phyloP scores from a whole-genome alignment of 1,139 yeast genomes.

The Geotrichum fermentans region DNA sequence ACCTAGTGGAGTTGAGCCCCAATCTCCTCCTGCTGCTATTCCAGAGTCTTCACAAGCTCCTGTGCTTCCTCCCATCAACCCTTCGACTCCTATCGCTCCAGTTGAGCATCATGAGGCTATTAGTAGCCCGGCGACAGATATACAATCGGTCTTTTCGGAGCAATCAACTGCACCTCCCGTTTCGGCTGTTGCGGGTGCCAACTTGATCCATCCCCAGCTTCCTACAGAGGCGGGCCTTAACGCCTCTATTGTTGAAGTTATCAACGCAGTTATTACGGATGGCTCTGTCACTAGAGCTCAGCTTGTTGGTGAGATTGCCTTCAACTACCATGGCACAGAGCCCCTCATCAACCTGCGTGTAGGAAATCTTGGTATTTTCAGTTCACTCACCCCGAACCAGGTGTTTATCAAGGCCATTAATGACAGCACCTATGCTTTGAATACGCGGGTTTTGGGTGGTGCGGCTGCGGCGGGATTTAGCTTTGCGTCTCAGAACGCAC shows the following conservation, averaged over 20 bases:
- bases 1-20: constrained; percentile 31
- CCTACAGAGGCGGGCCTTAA: constrained; percentile 56
- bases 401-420: constrained; percentile 22
- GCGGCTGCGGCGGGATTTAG: constrained; percentile 51
- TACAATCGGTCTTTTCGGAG: constrained; percentile 10
- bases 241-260: constrained; percentile 75
- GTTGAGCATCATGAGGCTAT: not conserved
- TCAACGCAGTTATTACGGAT: constrained; percentile 66
- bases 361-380: constrained; percentile 21
- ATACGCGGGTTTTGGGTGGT: constrained; percentile 19
- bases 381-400: constrained; percentile 27
- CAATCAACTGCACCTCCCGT: constrained; percentile 16
- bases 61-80: not conserved
- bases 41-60: constrained; percentile 5
- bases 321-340: constrained; percentile 47
- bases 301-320: constrained; percentile 74
- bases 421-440: constrained; percentile 23
- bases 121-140: constrained; percentile 4
- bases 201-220: constrained; percentile 45
- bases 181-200: constrained; percentile 26
- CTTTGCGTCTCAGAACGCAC: constrained; percentile 44
- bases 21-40: constrained; percentile 10
- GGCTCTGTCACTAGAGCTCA: constrained; percentile 56
- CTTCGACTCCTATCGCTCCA: constrained; percentile 3
- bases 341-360: constrained; percentile 21